phyloP scores from a whole-genome alignment of 129 eudicot species.

The Tagetes patula region DNA sequence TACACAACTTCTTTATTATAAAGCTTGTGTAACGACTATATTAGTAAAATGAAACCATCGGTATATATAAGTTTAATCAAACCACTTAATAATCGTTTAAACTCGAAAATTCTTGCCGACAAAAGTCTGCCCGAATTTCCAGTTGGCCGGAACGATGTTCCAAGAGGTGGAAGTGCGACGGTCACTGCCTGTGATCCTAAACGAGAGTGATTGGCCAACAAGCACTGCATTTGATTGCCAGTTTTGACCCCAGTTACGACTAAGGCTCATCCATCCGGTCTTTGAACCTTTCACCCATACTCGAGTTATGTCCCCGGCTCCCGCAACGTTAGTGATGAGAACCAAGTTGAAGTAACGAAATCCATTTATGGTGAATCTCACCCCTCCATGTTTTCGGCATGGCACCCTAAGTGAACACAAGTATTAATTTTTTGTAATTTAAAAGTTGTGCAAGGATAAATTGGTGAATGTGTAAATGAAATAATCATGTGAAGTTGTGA shows the following conservation, averaged over 20 bases:
- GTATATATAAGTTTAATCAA: background rate
- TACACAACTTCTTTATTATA: constrained; percentile 20
- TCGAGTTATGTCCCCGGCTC: constrained; percentile 67
- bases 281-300: constrained; percentile 65
- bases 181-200: constrained; percentile 66
- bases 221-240: constrained; percentile 64
- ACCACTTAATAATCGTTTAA: background rate
- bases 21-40: constrained; percentile 8
- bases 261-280: constrained; percentile 64
- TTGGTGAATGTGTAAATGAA: background rate
- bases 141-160: constrained; percentile 59
- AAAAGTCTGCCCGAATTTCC: constrained; percentile 83
- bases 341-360: constrained; percentile 76
- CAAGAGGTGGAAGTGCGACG: constrained; percentile 63
- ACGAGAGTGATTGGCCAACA: constrained; percentile 69
- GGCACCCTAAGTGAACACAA: constrained; percentile 47
- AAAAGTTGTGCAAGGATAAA: background rate
- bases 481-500: background rate
- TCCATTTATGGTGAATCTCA: constrained; percentile 66
- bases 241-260: constrained; percentile 81
- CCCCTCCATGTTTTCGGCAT: constrained; percentile 66
- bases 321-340: constrained; percentile 68
- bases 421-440: background rate
- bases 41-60: background rate
- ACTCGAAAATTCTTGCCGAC: constrained; percentile 67